Percentiles rank a stretch among this genome's conserved stretches.
Evolutionary conservation across 2,329 filamentous ascomycete genomes (phyloP).

Genomic region (Fusarium goolgardi): DNA sequence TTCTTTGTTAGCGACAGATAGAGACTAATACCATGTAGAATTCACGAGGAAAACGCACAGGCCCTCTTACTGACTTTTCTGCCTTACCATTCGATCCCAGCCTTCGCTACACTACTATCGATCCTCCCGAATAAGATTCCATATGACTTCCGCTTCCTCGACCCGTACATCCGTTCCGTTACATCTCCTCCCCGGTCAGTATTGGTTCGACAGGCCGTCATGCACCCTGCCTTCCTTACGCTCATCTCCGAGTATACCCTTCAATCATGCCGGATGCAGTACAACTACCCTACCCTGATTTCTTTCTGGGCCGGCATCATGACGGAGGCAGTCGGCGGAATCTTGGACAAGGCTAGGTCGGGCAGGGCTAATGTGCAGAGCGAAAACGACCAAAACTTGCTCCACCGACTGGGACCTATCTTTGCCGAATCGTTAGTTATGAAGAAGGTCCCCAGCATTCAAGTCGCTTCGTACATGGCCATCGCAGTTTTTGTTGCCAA

Average conservation of each 20-base stretch:
- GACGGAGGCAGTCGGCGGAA: constrained; percentile 85
- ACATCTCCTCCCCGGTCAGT: constrained; percentile 82
- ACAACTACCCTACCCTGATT: constrained; percentile 80
- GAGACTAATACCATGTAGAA: constrained; percentile 60
- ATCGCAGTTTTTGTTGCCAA: constrained; percentile 87
- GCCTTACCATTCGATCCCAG: constrained; percentile 87
- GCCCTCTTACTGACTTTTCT: constrained; percentile 86
- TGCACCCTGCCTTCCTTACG: constrained; percentile 80
- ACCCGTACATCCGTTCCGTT: constrained; percentile 84
- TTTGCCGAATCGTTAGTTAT: constrained; percentile 82
- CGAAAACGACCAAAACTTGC: constrained; percentile 83
- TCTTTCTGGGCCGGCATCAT: constrained; percentile 93
- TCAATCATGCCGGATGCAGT: constrained; percentile 75
- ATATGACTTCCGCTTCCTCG: constrained; percentile 82
- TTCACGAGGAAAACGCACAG: constrained; percentile 90
- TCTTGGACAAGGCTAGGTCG: constrained; percentile 81
- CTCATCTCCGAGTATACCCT: constrained; percentile 83
- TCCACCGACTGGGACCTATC: constrained; percentile 73
- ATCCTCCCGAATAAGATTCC: constrained; percentile 84
- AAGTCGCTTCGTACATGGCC: constrained; percentile 92
- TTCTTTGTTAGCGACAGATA: not conserved
- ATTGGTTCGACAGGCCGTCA: constrained; percentile 84
- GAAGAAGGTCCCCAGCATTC: constrained; percentile 80
- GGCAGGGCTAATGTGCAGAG: constrained; percentile 80
- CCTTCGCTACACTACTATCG: constrained; percentile 86